Conservation (phyloP, 148 eudicot genomes). For the Vaccinium corymbosum region DNA sequence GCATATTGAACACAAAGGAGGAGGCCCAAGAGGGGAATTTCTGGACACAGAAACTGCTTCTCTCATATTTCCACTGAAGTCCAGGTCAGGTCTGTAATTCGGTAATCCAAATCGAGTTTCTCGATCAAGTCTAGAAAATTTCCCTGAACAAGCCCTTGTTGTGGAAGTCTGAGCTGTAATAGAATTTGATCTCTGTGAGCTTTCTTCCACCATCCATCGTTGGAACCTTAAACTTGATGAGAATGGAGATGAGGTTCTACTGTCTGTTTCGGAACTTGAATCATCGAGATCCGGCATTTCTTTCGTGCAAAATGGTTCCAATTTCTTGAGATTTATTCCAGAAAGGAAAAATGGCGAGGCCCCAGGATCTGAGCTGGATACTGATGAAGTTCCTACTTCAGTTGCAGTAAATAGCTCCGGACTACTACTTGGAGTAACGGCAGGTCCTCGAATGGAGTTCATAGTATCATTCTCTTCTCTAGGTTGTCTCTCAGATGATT, state of each 20-base stretch:
- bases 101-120: conserved; percentile 46
- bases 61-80: conserved; percentile 63
- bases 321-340: conserved; percentile 48
- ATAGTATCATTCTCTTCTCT: conserved; percentile 22
- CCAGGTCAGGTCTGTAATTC: conserved; percentile 47
- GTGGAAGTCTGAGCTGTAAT: conserved; percentile 27
- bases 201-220: conserved; percentile 68
- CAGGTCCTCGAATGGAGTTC: conserved; percentile 52
- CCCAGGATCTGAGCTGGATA: conserved; percentile 80
- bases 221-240: conserved; percentile 71
- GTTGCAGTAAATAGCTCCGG: conserved; percentile 82
- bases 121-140: conserved; percentile 47
- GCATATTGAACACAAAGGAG: conserved; percentile 81
- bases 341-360: conserved; percentile 63
- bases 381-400: conserved; percentile 89
- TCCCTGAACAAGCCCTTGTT: conserved; percentile 40
- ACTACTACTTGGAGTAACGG: conserved; percentile 85
- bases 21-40: conserved; percentile 69
- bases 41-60: conserved; percentile 71
- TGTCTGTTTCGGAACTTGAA: conserved; percentile 67
- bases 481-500: conserved; percentile 26
- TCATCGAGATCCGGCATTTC: conserved; percentile 34
- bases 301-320: conserved; percentile 30
- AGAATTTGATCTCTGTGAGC: conserved; percentile 26
- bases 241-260: conserved; percentile 52